Evolutionary conservation across 371 early-diverging fungal genomes (phyloP), one percentile per base, ranked within the genome.

Genomic region (Mucor plumbeus): DNA sequence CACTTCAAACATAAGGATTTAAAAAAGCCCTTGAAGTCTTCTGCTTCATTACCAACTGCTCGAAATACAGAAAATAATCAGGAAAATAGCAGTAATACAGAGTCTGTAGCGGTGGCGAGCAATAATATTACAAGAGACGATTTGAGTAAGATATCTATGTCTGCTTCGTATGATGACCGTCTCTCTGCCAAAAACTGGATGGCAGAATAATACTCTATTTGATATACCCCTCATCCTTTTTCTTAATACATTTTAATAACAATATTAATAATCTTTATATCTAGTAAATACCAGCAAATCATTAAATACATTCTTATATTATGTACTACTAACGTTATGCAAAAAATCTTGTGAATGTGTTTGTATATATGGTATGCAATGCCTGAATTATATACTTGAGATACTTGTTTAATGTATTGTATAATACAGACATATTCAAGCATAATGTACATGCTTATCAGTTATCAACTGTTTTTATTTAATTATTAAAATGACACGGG

Each of bases 31-130:
- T 65, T 83, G 1, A 72, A 77, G 34, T 79, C 83, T 21, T 83
- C 83, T 14, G 79, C 81, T 26, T 83, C 83, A 3, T 63, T 83
- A 41, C 83, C 83, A 3, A 80, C 81, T 10, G 77, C 81, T n/a
- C 70, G 77, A 58, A 71, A 75, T 35, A 66, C 69, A 21, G 53
- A 53, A 31, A 66, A 64, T 31, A 33, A 60, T 4, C 44, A 59
- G 14, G 66, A 65, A 26, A 59, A 48, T 44, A 56, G 36, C 56
- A 35, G 36, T 36, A 14, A 41, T 10, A 48, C 6, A 17, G 43
- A 69, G 15, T 50, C 69, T 0, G 40, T 62, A 31, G 43, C 41
- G 5, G 39, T 40, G 13, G 53, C 26, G 13, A 31, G 53, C 10
- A 26, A 26, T 53, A 14, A 6, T 4, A 21, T n/a, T 5, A 15